Conservation (phyloP, 176 grass and related monocot genomes). For the Zoysia japonica region DNA sequence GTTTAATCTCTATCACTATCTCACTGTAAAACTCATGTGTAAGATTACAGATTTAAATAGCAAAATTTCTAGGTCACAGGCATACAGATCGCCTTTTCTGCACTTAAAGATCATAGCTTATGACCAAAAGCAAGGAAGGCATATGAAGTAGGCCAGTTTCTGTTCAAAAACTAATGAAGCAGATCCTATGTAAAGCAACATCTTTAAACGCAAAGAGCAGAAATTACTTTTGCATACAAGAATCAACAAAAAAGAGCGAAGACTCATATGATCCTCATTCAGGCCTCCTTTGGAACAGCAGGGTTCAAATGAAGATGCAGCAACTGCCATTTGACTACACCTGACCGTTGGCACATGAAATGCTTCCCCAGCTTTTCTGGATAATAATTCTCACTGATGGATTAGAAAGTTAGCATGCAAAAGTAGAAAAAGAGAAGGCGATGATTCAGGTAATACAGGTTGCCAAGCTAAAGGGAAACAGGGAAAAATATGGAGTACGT, state of each 20-base stretch:
- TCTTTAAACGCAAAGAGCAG: conserved; percentile 28
- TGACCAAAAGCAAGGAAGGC: too few species aligned
- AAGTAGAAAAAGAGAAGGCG: conserved; percentile 43
- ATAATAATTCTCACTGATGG: conserved; percentile 49
- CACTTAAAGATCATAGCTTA: too few species aligned
- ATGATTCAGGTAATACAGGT: conserved; percentile 39
- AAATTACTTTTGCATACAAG: conserved; percentile 22
- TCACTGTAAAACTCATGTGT: too few species aligned
- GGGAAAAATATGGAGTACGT: conserved; percentile 33
- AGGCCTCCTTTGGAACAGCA: neutral
- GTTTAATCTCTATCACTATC: too few species aligned
- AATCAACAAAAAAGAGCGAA: conserved; percentile 26
- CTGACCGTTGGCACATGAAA: conserved; percentile 43
- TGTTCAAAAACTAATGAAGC: too few species aligned
- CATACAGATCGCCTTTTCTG: too few species aligned
- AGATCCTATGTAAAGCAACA: conserved; percentile 18
- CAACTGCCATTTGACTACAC: conserved; percentile 1
- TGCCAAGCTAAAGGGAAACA: conserved; percentile 45
- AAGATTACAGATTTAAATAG: too few species aligned
- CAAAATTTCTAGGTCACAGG: too few species aligned
- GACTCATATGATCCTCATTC: conserved; percentile 30
- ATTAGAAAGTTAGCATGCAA: conserved; percentile 50
- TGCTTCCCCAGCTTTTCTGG: conserved; percentile 40
- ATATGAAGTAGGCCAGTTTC: too few species aligned
- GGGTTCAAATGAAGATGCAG: conserved; percentile 26